phyloP scores from a whole-genome alignment of 371 early-diverging fungal genomes.

The Mucor mucedo region DNA sequence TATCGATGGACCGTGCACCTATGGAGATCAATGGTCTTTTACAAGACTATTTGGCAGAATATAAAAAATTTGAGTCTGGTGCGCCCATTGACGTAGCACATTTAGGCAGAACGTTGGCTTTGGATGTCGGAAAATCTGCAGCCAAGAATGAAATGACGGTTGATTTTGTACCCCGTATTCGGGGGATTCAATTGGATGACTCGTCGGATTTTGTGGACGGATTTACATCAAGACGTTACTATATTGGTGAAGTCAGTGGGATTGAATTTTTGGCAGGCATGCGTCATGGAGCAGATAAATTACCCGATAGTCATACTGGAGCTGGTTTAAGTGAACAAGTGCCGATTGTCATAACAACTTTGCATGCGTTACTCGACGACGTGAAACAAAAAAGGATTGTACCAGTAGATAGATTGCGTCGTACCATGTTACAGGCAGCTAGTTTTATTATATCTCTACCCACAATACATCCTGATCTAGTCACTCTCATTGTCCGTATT shows the following conservation, averaged over 20 bases:
- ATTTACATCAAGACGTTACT: slow-evolving; percentile 60
- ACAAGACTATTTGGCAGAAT: slow-evolving; percentile 70
- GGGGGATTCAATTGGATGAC: slow-evolving; percentile 53
- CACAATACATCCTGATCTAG: slow-evolving; percentile 69
- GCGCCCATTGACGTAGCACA: slow-evolving; percentile 61
- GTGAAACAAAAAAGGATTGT: slow-evolving; percentile 50
- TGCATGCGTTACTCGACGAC: slow-evolving; percentile 44
- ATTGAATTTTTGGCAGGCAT: slow-evolving; percentile 44
- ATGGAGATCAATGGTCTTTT: slow-evolving; percentile 69
- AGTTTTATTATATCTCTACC: slow-evolving; percentile 26
- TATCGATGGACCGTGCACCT: slow-evolving; percentile 55
- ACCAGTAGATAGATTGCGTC: slow-evolving; percentile 55
- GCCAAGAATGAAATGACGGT: slow-evolving; percentile 50
- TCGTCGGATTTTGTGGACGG: slow-evolving; percentile 66
- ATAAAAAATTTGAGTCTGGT: slow-evolving; percentile 53
- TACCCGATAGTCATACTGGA: slow-evolving; percentile 12
- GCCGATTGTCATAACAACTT: slow-evolving; percentile 41
- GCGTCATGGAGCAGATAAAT: slow-evolving; percentile 17
- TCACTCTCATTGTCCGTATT: slow-evolving; percentile 83
- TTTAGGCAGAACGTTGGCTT: slow-evolving; percentile 75
- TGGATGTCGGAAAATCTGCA: slow-evolving; percentile 69
- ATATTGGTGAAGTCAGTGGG: slow-evolving; percentile 66
- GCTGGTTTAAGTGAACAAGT: slow-evolving; percentile 40
- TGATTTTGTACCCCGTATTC: slow-evolving; percentile 49
- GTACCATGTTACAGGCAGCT: slow-evolving; percentile 40